Evolutionary conservation across 2,329 filamentous ascomycete species (phyloP).

Genomic region (Colletotrichum tabaci): DNA sequence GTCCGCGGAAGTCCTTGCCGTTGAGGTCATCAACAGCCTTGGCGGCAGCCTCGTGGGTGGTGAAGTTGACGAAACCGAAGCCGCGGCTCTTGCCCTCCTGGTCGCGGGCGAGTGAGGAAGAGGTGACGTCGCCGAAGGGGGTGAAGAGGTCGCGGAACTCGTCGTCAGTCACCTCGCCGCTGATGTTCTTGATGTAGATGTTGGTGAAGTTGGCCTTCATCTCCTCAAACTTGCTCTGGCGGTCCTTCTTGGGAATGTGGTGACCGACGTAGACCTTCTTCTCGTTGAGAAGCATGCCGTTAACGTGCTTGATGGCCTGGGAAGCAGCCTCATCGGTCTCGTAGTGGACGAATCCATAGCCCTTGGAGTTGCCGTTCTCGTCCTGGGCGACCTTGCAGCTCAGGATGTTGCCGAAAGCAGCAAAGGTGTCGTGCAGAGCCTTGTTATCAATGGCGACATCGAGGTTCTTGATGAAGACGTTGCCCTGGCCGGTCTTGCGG

Average conservation of each 20-base stretch:
- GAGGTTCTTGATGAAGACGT: slow-evolving; percentile 99
- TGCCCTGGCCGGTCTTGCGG: slow-evolving; percentile 99
- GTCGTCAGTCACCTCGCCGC: slow-evolving; percentile 86
- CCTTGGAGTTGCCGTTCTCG: slow-evolving; percentile 96
- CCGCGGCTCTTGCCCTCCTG: slow-evolving; percentile 93
- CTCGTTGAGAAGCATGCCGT: slow-evolving; percentile 99
- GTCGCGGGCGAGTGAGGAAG: slow-evolving; percentile 92
- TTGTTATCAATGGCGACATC: slow-evolving; percentile 99
- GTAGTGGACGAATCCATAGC: slow-evolving; percentile 99
- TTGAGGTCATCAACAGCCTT: slow-evolving; percentile 94
- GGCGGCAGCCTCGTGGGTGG: slow-evolving; percentile 88
- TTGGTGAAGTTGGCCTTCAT: slow-evolving; percentile 99
- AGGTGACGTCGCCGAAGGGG: slow-evolving; percentile 94
- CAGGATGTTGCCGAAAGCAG: slow-evolving; percentile 98
- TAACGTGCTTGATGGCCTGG: slow-evolving; percentile 99
- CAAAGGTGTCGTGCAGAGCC: slow-evolving; percentile 99
- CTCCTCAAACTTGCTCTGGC: slow-evolving; percentile 99
- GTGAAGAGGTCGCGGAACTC: slow-evolving; percentile 96
- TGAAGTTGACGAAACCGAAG: slow-evolving; percentile 97
- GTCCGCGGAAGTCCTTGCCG: slow-evolving; percentile 90
- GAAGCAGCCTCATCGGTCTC: slow-evolving; percentile 98
- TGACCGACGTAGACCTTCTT: slow-evolving; percentile 99
- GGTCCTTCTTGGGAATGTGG: slow-evolving; percentile 99
- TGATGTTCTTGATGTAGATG: slow-evolving; percentile 99
- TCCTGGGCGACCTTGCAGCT: slow-evolving; percentile 99